Base-by-base conservation (phyloP, 2,329 filamentous ascomycete genomes). In the Neofusicoccum cordaticola region DNA sequence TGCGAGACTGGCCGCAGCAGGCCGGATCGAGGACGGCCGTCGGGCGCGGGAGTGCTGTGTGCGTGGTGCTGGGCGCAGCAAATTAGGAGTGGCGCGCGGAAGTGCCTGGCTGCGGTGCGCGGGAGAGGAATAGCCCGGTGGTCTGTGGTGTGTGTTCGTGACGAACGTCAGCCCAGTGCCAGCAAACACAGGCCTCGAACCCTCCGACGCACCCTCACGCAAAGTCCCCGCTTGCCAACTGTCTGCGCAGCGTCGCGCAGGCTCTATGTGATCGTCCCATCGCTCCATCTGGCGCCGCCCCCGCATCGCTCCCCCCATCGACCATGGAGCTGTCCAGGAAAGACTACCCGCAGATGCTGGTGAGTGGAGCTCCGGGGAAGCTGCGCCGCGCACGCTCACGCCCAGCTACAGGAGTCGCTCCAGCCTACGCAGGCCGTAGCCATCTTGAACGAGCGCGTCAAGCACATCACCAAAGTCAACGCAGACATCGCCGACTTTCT, bases 311-410 rank as follows among this genome's bases (percentile, higher is more conserved):
- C 51, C 19, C 39, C 41, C 65, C 62, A 65, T 58, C 66, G 68
- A 69, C 69, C 68, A 80, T 80, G 77, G 89, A 89, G 74, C 85
- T 94, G 74, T 89, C 91, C 77, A 88, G 93, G 80, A 85, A 90
- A 79, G 94, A 97, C 80, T 98, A 98, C 84, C 93, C 94, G 78
- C 89, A 88, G 71, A 89, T 98, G 86, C 89, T 97, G 89, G 94
- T 97, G 84, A 84, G 90, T 80, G 66, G 65, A 69, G 66, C 67
- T 60, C 63, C 68, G 52, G 41, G 66, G 57, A 68, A 69, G 47
- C 65, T 62, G 65, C 66, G 66, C 67, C 65, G 51, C 68, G 66
- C 67, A 71, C 70, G 70, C 74, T 73, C 70, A 77, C 72, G 11
- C 57, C 64, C 67, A 67, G 62, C 66, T 67, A 53, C 71, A 98